Evolutionary conservation across 164 flowering plant species (phyloP).

Genomic region (Stephania japonica): DNA sequence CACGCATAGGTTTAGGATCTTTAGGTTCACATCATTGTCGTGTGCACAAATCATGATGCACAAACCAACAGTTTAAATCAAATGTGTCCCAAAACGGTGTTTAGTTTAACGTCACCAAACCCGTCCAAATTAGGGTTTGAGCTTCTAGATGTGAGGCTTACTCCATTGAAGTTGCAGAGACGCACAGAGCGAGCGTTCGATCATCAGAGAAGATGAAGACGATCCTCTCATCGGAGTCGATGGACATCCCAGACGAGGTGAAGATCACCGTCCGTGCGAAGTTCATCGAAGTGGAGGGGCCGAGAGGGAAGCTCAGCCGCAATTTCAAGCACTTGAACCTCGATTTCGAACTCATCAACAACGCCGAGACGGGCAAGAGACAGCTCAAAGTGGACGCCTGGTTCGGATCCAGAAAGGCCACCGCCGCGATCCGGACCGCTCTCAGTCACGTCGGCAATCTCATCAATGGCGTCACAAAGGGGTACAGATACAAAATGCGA

Average conservation of each 20-base stretch:
- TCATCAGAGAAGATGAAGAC: slow-evolving; percentile 35
- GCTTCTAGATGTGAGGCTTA: background rate
- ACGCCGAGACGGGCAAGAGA: slow-evolving; percentile 42
- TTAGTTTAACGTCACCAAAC: too few species aligned
- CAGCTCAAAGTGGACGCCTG: slow-evolving; percentile 58
- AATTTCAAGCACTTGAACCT: slow-evolving; percentile 64
- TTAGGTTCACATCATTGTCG: too few species aligned
- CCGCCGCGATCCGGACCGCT: slow-evolving; percentile 31
- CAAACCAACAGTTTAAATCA: too few species aligned
- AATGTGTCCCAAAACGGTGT: too few species aligned
- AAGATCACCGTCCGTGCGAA: slow-evolving; percentile 47
- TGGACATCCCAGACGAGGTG: slow-evolving; percentile 38
- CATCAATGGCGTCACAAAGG: slow-evolving; percentile 61
- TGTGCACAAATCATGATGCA: too few species aligned
- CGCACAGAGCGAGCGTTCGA: background rate
- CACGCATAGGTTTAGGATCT: background rate
- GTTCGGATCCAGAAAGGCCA: slow-evolving; percentile 57
- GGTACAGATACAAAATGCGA: slow-evolving; percentile 61
- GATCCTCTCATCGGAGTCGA: slow-evolving; percentile 21
- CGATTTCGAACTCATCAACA: slow-evolving; percentile 52
- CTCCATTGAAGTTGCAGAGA: background rate
- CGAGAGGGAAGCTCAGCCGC: slow-evolving; percentile 50
- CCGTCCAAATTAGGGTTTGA: background rate
- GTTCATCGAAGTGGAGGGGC: slow-evolving; percentile 52
- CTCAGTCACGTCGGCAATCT: slow-evolving; percentile 52